phyloP scores from a whole-genome alignment of 306 rosid genomes.

The Corylus americana region DNA sequence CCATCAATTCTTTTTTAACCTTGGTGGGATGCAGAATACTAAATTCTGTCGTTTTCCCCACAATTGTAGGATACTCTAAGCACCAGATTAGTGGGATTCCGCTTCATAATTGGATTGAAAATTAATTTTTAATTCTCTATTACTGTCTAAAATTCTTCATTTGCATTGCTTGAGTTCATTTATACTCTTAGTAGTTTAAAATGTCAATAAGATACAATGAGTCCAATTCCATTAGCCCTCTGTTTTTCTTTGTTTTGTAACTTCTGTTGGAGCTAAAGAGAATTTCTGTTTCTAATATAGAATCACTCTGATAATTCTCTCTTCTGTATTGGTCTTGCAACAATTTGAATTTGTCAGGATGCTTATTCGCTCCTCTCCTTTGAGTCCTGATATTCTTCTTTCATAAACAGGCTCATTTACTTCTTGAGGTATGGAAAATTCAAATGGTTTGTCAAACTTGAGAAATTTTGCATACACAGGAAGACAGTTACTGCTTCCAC shows the following conservation, averaged over 20 bases:
- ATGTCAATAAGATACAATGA: no score
- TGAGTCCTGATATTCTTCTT: neutral
- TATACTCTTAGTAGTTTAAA: no score
- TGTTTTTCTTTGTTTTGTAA: neutral
- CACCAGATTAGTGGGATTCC: neutral
- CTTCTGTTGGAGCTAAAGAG: no score
- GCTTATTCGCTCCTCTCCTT: no score
- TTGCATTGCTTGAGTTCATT: neutral
- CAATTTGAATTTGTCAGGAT: no score
- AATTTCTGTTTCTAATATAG: no score
- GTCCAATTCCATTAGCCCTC: no score
- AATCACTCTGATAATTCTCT: no score
- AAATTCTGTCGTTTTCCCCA: neutral
- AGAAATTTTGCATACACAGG: slow-evolving; percentile 25
- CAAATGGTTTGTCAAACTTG: slow-evolving; percentile 17
- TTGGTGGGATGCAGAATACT: no score
- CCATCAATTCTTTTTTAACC: neutral
- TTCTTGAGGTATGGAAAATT: slow-evolving; percentile 28
- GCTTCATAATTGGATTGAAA: neutral
- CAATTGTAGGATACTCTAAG: neutral
- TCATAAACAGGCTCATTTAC: neutral
- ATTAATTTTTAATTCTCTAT: no score
- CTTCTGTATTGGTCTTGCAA: no score
- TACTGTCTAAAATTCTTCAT: neutral
- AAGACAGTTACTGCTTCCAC: slow-evolving; percentile 31